Conservation (phyloP, 176 grass and related monocot species). For the Metroxylon sagu region DNA sequence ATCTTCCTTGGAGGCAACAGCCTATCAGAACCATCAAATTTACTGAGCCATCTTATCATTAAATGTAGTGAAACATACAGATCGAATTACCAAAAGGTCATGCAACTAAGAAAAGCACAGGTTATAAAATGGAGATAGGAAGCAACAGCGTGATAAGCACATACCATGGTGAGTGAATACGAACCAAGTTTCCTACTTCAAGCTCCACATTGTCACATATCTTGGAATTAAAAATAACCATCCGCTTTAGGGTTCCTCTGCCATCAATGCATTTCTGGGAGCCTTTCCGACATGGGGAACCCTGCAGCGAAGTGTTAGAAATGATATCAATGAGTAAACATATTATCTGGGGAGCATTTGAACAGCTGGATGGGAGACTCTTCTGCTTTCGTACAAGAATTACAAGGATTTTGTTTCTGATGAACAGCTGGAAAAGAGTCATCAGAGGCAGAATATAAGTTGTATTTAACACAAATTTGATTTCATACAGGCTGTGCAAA, state of each 20-base stretch:
- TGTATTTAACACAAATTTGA: too few species aligned
- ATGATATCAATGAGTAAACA: slow-evolving; percentile 13
- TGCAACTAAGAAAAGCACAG: neutral
- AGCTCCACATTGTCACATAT: slow-evolving; percentile 65
- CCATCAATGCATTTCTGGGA: slow-evolving; percentile 21
- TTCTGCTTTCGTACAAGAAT: neutral
- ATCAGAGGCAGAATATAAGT: too few species aligned
- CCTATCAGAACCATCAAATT: too few species aligned
- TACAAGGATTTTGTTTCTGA: neutral
- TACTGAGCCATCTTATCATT: too few species aligned
- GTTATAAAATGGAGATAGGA: neutral
- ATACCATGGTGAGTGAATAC: slow-evolving; percentile 82
- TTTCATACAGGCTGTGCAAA: too few species aligned
- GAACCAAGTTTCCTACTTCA: slow-evolving; percentile 54
- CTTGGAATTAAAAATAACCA: slow-evolving; percentile 73
- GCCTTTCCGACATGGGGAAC: slow-evolving; percentile 9
- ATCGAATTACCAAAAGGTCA: too few species aligned
- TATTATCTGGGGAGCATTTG: slow-evolving; percentile 2
- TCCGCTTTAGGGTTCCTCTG: slow-evolving; percentile 30
- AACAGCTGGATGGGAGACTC: neutral
- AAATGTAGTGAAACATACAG: too few species aligned
- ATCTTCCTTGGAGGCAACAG: too few species aligned
- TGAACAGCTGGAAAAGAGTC: too few species aligned
- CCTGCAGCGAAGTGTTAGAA: slow-evolving; percentile 23
- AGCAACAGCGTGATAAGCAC: slow-evolving; percentile 1